Percentiles rank a stretch among this genome's conserved stretches.
phyloP scores from a whole-genome alignment of 805 yeast genomes.

The Zygosaccharomyces lentus region DNA sequence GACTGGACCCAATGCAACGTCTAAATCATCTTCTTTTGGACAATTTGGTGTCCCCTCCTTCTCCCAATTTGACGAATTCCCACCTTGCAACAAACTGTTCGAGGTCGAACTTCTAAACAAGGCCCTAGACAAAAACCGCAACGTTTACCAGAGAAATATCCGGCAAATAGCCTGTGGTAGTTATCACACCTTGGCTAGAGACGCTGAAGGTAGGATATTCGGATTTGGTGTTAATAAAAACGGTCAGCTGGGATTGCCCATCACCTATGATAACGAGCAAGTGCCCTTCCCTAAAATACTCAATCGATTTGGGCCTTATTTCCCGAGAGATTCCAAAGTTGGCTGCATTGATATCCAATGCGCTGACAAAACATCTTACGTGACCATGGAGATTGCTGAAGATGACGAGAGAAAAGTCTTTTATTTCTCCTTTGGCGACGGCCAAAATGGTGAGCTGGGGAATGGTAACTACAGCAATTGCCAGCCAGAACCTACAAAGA shows the following conservation, averaged over 20 bases:
- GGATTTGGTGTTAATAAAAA: constrained; percentile 79
- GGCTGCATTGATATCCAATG: constrained; percentile 57
- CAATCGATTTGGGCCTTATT: constrained; percentile 38
- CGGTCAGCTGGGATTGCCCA: constrained; percentile 81
- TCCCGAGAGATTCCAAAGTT: constrained; percentile 42
- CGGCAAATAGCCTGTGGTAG: constrained; percentile 66
- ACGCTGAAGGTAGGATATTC: constrained; percentile 63
- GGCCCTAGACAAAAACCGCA: constrained; percentile 14
- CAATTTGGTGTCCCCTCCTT: constrained; percentile 78
- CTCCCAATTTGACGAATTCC: constrained; percentile 60
- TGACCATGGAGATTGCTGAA: constrained; percentile 35
- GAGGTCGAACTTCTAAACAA: constrained; percentile 40
- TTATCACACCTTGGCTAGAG: constrained; percentile 68
- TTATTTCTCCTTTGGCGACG: constrained; percentile 72
- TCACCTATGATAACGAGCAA: constrained; percentile 59
- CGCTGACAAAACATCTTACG: constrained; percentile 61
- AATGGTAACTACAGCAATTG: constrained; percentile 71
- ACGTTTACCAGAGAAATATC: constrained; percentile 42
- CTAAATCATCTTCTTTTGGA: constrained; percentile 52
- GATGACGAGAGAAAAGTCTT: constrained; percentile 33
- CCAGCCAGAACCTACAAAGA: constrained; percentile 58
- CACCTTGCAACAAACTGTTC: constrained; percentile 44
- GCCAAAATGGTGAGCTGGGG: constrained; percentile 83
- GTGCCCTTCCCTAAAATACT: constrained; percentile 65
- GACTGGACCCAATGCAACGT: constrained; percentile 42